Percentiles rank a stretch among this genome's conserved stretches.
Conservation (phyloP, 371 early-diverging fungal genomes). For the Mortierella sp. region DNA sequence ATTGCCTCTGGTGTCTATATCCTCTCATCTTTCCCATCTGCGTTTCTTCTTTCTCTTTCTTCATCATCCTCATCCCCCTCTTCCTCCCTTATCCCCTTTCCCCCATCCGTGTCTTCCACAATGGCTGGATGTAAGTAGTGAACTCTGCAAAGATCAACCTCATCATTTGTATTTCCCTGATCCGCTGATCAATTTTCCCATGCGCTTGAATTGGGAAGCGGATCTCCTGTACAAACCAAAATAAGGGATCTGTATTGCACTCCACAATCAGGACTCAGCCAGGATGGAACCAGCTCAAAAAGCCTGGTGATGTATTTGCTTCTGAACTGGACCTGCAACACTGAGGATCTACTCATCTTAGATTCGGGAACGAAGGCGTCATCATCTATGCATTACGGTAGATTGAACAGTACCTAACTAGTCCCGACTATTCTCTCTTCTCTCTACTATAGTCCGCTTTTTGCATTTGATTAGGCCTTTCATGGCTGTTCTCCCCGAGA, state of each 20-base stretch:
- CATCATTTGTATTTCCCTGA: not conserved
- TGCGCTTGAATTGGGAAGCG: not conserved
- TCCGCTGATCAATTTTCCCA: conserved; percentile 3
- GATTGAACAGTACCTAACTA: not conserved
- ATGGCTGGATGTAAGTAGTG: conserved; percentile 57
- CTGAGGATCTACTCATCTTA: not conserved
- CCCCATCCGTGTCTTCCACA: conserved; percentile 25
- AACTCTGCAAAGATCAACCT: not conserved
- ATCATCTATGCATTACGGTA: conserved; percentile 13
- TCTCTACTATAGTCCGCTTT: conserved; percentile 80
- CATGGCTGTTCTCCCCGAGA: conserved; percentile 98
- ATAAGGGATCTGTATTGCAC: not conserved
- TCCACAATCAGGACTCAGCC: not conserved
- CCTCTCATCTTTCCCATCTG: conserved; percentile 12
- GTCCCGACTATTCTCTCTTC: not conserved
- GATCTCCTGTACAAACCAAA: not conserved
- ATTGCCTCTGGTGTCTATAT: not conserved
- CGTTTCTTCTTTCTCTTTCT: conserved; percentile 18
- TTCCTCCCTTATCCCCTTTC: conserved; percentile 10
- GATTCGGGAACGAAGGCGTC: not conserved
- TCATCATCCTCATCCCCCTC: conserved; percentile 25
- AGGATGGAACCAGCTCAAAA: not conserved
- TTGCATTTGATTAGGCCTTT: conserved; percentile 98
- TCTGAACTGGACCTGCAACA: not conserved
- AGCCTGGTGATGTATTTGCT: not conserved